phyloP scores from a whole-genome alignment of 2,329 filamentous ascomycete genomes.

The Verticillium nonalfalfae region DNA sequence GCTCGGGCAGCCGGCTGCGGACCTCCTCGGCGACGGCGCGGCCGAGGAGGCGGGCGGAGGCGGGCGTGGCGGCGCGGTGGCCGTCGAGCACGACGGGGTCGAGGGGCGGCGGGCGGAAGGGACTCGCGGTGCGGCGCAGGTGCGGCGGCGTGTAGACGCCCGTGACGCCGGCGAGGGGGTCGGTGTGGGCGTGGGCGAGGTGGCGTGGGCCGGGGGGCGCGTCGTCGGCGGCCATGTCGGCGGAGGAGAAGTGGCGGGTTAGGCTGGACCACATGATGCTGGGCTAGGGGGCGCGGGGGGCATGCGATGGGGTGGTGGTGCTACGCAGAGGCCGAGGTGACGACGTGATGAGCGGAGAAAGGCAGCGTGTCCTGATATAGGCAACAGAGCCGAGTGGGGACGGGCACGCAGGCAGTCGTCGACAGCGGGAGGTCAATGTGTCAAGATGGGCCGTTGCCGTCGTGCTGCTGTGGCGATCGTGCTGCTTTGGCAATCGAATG shows the following conservation, averaged over 20 bases:
- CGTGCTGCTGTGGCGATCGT: too few relatives aligned
- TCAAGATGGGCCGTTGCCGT: neutral
- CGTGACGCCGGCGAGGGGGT: slow-evolving; percentile 34
- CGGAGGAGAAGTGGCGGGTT: slow-evolving; percentile 57
- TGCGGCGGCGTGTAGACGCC: slow-evolving; percentile 53
- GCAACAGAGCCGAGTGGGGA: neutral
- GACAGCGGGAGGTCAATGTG: neutral
- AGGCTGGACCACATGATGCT: slow-evolving; percentile 51
- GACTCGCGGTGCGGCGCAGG: slow-evolving; percentile 58
- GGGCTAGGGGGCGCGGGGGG: too few relatives aligned
- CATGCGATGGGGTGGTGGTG: neutral
- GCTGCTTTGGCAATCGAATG: too few relatives aligned
- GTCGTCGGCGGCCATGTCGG: slow-evolving; percentile 26
- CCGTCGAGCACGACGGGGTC: slow-evolving; percentile 70
- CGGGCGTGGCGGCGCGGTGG: slow-evolving; percentile 53
- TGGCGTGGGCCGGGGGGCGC: slow-evolving; percentile 12
- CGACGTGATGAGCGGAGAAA: neutral
- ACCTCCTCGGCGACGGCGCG: slow-evolving; percentile 84
- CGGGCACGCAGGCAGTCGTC: neutral
- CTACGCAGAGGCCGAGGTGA: neutral
- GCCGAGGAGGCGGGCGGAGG: slow-evolving; percentile 61
- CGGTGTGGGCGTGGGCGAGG: slow-evolving; percentile 17
- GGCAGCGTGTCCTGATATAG: too few relatives aligned
- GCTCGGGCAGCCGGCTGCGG: slow-evolving; percentile 76
- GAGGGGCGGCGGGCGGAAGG: slow-evolving; percentile 82